Evolutionary conservation across 1,284 basidiomycete genomes (phyloP).

Genomic region (Malassezia sp.): DNA sequence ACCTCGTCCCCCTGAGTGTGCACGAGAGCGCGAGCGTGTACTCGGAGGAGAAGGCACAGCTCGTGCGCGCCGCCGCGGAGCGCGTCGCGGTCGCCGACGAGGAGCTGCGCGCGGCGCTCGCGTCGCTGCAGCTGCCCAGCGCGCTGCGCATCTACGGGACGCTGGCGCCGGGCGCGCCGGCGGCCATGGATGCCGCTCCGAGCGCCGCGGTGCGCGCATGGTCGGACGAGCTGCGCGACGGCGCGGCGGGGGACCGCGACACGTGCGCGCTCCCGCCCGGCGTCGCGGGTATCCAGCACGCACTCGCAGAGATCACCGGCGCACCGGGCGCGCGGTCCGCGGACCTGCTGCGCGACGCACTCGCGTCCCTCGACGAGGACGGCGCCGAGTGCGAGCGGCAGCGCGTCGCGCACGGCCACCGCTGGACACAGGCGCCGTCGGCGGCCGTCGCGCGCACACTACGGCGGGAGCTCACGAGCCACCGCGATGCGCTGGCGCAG

Average conservation of each 20-base stretch:
- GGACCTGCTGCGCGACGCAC: slow-evolving; percentile 18
- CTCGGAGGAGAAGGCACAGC: slow-evolving; percentile 95
- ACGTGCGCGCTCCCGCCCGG: background rate
- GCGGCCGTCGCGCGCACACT: slow-evolving; percentile 50
- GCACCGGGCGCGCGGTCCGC: slow-evolving; percentile 1
- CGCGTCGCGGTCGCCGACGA: slow-evolving; percentile 69
- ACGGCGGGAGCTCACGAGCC: slow-evolving; percentile 69
- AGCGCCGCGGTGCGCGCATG: slow-evolving; percentile 59
- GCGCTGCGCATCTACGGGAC: slow-evolving; percentile 65
- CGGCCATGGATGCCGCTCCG: too few relatives aligned
- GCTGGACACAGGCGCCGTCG: slow-evolving; percentile 81
- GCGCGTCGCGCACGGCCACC: slow-evolving; percentile 66
- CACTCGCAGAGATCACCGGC: slow-evolving; percentile 18
- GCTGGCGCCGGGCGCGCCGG: slow-evolving; percentile 51
- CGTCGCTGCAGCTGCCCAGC: slow-evolving; percentile 68
- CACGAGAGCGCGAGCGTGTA: slow-evolving; percentile 93
- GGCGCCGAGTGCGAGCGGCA: slow-evolving; percentile 47
- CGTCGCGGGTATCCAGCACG: slow-evolving; percentile 15
- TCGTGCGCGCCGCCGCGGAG: slow-evolving; percentile 80
- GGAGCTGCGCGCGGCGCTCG: slow-evolving; percentile 67
- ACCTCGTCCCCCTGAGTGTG: slow-evolving; percentile 80
- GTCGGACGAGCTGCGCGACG: background rate
- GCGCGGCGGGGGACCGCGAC: background rate
- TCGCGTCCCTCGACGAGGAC: slow-evolving; percentile 39
- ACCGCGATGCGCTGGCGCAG: slow-evolving; percentile 62